Conservation (phyloP, 108 stramenopile genomes). For the Pseudonitzschia multiseries region DNA sequence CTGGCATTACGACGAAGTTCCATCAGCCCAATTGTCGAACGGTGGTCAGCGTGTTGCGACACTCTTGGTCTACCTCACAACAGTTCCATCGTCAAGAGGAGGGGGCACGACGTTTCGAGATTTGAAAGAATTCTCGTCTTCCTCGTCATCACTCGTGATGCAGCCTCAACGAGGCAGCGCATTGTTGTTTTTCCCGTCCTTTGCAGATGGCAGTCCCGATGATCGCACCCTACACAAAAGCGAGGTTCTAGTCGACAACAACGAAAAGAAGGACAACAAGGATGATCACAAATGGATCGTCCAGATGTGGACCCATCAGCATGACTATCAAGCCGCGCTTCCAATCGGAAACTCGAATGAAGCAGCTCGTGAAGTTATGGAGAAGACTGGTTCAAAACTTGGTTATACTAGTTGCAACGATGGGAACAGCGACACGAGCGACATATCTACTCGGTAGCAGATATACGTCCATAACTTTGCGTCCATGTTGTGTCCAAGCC, state of each 20-base stretch:
- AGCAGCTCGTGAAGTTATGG: conserved; percentile 42
- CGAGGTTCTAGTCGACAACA: conserved; percentile 33
- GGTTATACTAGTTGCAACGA: conserved; percentile 17
- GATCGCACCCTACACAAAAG: conserved; percentile 70
- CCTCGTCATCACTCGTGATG: conserved; percentile 45
- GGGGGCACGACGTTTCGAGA: conserved; percentile 80
- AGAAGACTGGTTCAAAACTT: conserved; percentile 17
- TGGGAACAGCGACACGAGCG: too few species aligned
- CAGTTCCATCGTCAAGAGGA: conserved; percentile 54
- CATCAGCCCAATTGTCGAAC: conserved; percentile 45
- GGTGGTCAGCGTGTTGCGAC: conserved; percentile 83
- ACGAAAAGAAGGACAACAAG: conserved; percentile 16
- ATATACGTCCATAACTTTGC: too few species aligned
- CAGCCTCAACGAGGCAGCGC: conserved; percentile 57
- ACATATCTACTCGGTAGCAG: too few species aligned
- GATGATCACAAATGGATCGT: conserved; percentile 68
- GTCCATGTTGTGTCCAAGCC: too few species aligned
- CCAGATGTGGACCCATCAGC: conserved; percentile 77
- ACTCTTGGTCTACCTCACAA: conserved; percentile 82
- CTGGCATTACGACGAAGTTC: conserved; percentile 81
- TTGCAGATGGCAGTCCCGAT: conserved; percentile 61
- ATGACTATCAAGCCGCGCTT: conserved; percentile 49
- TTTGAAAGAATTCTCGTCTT: conserved; percentile 32
- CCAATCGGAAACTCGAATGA: conserved; percentile 62
- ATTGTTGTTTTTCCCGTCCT: conserved; percentile 71